Base-by-base conservation (phyloP, 1,139 yeast genomes). In the Kodamaea ohmeri region DNA sequence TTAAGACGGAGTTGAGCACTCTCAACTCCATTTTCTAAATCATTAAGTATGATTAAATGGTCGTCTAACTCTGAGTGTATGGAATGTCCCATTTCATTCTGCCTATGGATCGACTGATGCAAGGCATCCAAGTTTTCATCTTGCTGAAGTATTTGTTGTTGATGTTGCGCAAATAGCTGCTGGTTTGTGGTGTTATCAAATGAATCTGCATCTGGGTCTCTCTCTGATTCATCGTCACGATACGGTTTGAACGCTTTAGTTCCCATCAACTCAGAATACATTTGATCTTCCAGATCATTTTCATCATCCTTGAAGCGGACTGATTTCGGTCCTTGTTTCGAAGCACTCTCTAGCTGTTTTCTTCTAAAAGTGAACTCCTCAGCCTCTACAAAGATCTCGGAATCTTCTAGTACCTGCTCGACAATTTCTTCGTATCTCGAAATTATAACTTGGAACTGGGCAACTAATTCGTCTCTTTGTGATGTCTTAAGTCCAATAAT, bases 61-160 rank as follows among this genome's bases (percentile, higher is more conserved):
- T 78, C 77, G 42, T 76, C 80, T 19, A 87, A 58, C 53, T 87
- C 96, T 15, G 67, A 71, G 50, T 82, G 77, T 21, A 87, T 85
- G 34, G 69, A 71, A 12, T 73, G 51, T 7, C 94, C 84, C 64
- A 87, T 74, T 25, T 69, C 68, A 45, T 78, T 80, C 56, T 85
- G 95, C 21, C 80, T 67, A 21, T 71, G 64, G 1, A 87, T 81
- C 15, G 88, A 80, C 11, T 61, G 59, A 31, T 87, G 79, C 17
- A 87, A 65, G 2, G 61, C 47, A 37, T 76, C 83, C 34, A 87
- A 61, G 41, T 79, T 74, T 11, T 65, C 62, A 53, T 87, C 95
- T 53, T 87, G 96, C 31, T 68, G 66, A 34, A 71, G 56, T 34
- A 83, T 49, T 37, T 74, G 74, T 49, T 81, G 88, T 50, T 84